phyloP scores from a whole-genome alignment of 306 rosid genomes.

The Pyrus bretschneideri region DNA sequence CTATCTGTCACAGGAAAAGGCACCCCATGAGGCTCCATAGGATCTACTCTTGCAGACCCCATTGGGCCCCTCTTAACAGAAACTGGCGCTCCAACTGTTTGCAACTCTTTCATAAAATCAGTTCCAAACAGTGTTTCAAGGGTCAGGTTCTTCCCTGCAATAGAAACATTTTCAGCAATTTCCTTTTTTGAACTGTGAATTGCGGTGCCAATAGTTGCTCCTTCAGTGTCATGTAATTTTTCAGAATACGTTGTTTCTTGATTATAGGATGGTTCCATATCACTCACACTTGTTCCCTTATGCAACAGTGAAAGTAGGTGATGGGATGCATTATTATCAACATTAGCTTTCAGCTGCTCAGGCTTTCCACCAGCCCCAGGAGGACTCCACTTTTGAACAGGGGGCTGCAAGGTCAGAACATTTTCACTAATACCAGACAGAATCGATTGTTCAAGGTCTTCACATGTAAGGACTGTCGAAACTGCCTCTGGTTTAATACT shows the following conservation, averaged over 20 bases:
- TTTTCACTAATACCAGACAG: slow-evolving; percentile 60
- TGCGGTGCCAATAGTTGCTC: slow-evolving; percentile 25
- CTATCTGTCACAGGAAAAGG: slow-evolving; percentile 43
- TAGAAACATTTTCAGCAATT: slow-evolving; percentile 37
- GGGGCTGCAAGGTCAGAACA: slow-evolving; percentile 29
- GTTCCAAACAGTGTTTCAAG: slow-evolving; percentile 92
- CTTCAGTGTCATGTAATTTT: slow-evolving; percentile 31
- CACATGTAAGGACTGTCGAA: slow-evolving; percentile 80
- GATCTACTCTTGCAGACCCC: slow-evolving; percentile 51
- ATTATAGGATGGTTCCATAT: slow-evolving; percentile 29
- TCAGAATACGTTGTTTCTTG: slow-evolving; percentile 26
- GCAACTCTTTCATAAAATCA: slow-evolving; percentile 96
- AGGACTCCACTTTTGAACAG: slow-evolving; percentile 26
- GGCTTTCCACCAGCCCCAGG: slow-evolving; percentile 38
- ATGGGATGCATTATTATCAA: slow-evolving; percentile 65
- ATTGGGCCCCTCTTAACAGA: slow-evolving; percentile 64
- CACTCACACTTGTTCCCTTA: slow-evolving; percentile 49
- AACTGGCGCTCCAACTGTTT: slow-evolving; percentile 95
- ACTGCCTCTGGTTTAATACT: slow-evolving; percentile 49
- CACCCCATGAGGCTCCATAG: slow-evolving; percentile 44
- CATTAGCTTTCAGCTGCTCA: slow-evolving; percentile 37
- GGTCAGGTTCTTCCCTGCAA: slow-evolving; percentile 53
- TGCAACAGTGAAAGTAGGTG: slow-evolving; percentile 85
- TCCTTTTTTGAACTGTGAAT: slow-evolving; percentile 41
- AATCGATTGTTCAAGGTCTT: slow-evolving; percentile 87